phyloP scores from a whole-genome alignment of 257 asterid genomes.

The Salvia rosmarinus region DNA sequence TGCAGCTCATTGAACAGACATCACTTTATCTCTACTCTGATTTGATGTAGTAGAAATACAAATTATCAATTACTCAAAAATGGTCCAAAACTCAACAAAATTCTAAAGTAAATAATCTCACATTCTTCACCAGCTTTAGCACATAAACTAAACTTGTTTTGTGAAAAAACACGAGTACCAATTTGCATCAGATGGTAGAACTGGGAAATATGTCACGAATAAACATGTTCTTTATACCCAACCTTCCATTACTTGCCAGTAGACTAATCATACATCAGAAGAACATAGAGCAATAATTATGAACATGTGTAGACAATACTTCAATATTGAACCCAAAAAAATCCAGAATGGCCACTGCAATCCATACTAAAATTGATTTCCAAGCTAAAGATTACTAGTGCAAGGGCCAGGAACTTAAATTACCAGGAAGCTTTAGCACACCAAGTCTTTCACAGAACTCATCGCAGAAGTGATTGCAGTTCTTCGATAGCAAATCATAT shows the following conservation, averaged over 20 bases:
- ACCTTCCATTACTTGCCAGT: slow-evolving; percentile 16
- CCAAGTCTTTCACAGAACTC: slow-evolving; percentile 89
- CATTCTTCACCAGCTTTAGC: not conserved
- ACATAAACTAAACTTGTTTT: not conserved
- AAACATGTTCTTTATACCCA: not conserved
- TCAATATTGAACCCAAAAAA: not conserved
- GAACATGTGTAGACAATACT: slow-evolving; percentile 9
- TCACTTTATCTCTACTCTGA: not conserved
- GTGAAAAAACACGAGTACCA: not conserved
- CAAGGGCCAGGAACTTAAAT: slow-evolving; percentile 22
- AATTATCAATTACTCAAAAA: not conserved
- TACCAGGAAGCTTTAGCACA: slow-evolving; percentile 97
- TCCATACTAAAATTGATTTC: not conserved
- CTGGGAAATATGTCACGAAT: not conserved
- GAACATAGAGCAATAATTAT: not conserved
- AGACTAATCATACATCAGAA: not conserved
- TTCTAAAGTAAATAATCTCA: not conserved
- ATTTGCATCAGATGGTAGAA: not conserved
- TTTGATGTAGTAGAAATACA: not conserved
- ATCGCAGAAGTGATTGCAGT: slow-evolving; percentile 98
- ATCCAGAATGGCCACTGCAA: not conserved
- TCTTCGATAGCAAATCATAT: slow-evolving; percentile 83
- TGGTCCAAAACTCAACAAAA: slow-evolving; percentile 12
- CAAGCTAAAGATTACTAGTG: not conserved
- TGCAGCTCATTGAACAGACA: no score